Evolutionary conservation across 78 protist species (phyloP), one percentile per base, ranked within the genome.

Genomic region (Dictyostelium capitatum): DNA sequence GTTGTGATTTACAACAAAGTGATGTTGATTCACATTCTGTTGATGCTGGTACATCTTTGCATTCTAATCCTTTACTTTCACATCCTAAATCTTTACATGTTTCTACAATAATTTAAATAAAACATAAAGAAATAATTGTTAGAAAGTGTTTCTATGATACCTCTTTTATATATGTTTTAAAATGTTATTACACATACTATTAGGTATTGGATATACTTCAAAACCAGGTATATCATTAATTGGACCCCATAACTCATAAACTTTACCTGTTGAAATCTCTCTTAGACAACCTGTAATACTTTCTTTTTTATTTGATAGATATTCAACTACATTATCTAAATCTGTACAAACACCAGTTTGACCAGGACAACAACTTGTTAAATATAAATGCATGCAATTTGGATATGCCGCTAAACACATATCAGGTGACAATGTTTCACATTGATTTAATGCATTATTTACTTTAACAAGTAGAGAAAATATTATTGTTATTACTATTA

Each of bases 331-430:
- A 1, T 65, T 17, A 6, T 69, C 77, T 25, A 69, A 28, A 51
- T 74, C 59, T 23, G 70, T 48, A 82, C 90, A 82, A 19, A 82
- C n/a, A 5, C 64, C 48, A 37, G 15, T 57, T 37, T 23, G 43
- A 53, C 90, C 90, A 1, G 32, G 43, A 50, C 90, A 82, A 82
- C 90, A 82, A 46, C 56, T 43, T 54, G 51, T 70, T 48, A 82
- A 25, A 32, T 37, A 28, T 7, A 82, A 23, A 20, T 32, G 20
- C 20, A 32, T 82, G 53, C 90, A 82, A 20, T 69, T 32, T 17
- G 90, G 90, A 70, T 82, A 82, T 9, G 90, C 79, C 1, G 90
- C 59, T 4, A 32, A 48, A 54, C 90, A 82, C 10, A 74, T 9
- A 53, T 82, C 69, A 23, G 69, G 37, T 59, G 69, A 23, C n/a